Evolutionary conservation across 495 filamentous ascomycete genomes (phyloP).

Genomic region (Aspergillus sparsus): DNA sequence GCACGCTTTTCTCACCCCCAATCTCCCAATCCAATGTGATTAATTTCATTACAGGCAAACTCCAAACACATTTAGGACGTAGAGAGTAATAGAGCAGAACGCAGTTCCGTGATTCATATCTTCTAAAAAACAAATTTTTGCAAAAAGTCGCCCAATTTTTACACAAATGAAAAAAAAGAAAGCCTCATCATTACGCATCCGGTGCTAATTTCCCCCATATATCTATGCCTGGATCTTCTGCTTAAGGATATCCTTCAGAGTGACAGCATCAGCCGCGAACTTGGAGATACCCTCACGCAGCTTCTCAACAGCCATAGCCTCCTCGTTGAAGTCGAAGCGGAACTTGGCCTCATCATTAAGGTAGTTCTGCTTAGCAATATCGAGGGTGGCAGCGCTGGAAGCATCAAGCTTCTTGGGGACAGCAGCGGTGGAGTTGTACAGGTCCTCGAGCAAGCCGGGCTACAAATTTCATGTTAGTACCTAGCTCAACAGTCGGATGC

Average conservation of each 20-base stretch:
- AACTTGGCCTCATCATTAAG: conserved; percentile 85
- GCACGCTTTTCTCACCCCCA: not conserved
- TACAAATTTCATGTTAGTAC: conserved; percentile 29
- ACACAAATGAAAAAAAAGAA: conserved; percentile 25
- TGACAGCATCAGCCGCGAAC: conserved; percentile 93
- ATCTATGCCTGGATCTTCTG: conserved; percentile 69
- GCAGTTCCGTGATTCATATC: conserved; percentile 36
- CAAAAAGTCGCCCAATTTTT: conserved; percentile 28
- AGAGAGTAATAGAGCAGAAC: conserved; percentile 10
- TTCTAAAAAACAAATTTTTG: conserved; percentile 30
- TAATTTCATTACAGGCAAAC: not conserved
- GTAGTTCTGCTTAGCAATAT: conserved; percentile 88
- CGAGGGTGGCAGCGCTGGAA: conserved; percentile 58
- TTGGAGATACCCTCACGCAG: conserved; percentile 98
- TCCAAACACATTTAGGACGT: not conserved
- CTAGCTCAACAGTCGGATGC: too few species aligned
- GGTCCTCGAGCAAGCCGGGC: conserved; percentile 92
- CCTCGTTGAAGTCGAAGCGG: conserved; percentile 99
- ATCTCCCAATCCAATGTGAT: not conserved
- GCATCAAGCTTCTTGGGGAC: conserved; percentile 95
- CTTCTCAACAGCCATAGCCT: conserved; percentile 99
- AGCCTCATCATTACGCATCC: conserved; percentile 19
- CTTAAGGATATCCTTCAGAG: conserved; percentile 88
- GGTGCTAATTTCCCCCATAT: conserved; percentile 14
- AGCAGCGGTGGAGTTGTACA: conserved; percentile 72